Base-by-base conservation (phyloP, 1,139 yeast genomes). In the Kluyveromyces sp. region DNA sequence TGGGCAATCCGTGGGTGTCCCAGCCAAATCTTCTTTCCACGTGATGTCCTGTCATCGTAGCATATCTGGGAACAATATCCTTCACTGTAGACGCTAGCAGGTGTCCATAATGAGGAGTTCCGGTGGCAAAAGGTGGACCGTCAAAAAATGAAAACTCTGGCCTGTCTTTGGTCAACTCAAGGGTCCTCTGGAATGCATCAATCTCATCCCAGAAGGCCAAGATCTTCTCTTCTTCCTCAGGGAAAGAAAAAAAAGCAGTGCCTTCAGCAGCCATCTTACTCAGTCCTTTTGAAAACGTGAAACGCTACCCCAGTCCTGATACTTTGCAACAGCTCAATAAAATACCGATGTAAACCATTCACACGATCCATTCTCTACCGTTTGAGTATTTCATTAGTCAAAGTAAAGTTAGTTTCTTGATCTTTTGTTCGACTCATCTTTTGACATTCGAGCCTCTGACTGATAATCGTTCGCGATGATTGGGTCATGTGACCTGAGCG, bases 41-140 rank as follows among this genome's bases (percentile, higher is more conserved):
- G 57, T 84, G 86, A 67, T 78, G 83, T 15, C 98, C 98, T 55
- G 85, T 89, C 97, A 92, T 92, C 53, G 95, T 85, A 46, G 98
- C 97, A 63, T 88, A 92, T 64, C 99, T 80, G 46, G 98, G 98
- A 47, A 92, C 89, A 54, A 92, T 86, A 70, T 92, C 99, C 73
- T 89, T 92, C 57, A 88, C 86, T 46, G 98, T 92, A 33, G 97
- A 89, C 2, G 97, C 94, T 65, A 94, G 73, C 61, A 92, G 83
- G 63, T 92, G 99, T 49, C 99, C 99, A 64, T 92, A 94, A 65
- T 92, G 99, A 39, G 99, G 99, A 33, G 96, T 86, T 63, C 98
- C 97, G 3, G 98, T 92, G 46, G 99, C 99, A 67, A 92, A 92
- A 54, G 99, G 99, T 11, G 99, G 99, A 29, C 99, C 99, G 67